These are phyloP conservation scores for Oenanthe javanica DNA, from an alignment of 140 eudicot genomes.

Conservation along the genomic window DNA sequence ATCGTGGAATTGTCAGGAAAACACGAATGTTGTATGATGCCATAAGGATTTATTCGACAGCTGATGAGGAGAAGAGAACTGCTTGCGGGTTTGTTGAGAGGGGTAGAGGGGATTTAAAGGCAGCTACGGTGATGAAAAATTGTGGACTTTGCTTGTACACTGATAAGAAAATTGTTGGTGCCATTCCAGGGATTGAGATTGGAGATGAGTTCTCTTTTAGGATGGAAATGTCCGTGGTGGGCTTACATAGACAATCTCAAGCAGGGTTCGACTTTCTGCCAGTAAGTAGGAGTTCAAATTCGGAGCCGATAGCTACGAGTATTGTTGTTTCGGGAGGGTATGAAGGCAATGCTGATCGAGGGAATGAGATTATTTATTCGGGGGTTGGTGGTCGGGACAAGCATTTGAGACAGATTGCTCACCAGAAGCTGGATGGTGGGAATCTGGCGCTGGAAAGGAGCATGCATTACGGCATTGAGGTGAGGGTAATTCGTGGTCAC, in stretches of 20 bases:
- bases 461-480: conserved; percentile 59
- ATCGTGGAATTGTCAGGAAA: conserved; percentile 42
- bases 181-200: conserved; percentile 51
- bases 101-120: conserved; percentile 53
- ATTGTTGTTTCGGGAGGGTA: conserved; percentile 77
- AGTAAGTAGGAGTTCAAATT: conserved; percentile 47
- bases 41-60: conserved; percentile 32
- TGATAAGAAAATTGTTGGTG: conserved; percentile 68
- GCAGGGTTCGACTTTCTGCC: conserved; percentile 81
- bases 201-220: conserved; percentile 72
- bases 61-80: conserved; percentile 41
- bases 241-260: conserved; percentile 70
- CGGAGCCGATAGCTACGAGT: conserved; percentile 88
- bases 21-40: conserved; percentile 66
- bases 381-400: conserved; percentile 88
- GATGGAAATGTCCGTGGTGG: conserved; percentile 75
- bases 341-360: conserved; percentile 68
- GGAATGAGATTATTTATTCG: conserved; percentile 64
- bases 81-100: conserved; percentile 12
- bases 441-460: conserved; percentile 82
- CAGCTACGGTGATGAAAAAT: conserved; percentile 50
- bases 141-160: conserved; percentile 65
- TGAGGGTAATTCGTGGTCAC: conserved; percentile 50
- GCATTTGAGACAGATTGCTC: conserved; percentile 39
- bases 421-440: conserved; percentile 76